A percentile compares a stretch with the other conserved stretches of the same genome.
Evolutionary conservation across 306 rosid species (phyloP).

Genomic region (Gillenia trifoliata): DNA sequence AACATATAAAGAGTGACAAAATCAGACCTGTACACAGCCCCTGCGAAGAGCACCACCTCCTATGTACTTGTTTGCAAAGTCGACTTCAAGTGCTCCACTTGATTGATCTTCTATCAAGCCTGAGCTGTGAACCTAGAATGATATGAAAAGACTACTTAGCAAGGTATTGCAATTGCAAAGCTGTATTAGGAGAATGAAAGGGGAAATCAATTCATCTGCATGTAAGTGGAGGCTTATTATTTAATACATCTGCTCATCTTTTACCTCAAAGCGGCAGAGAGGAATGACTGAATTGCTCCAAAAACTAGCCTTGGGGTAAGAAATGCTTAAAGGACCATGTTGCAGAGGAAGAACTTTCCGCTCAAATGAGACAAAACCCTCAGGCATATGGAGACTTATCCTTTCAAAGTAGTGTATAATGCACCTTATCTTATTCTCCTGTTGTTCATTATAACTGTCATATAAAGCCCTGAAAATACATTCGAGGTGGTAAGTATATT

Average conservation of each 20-base stretch:
- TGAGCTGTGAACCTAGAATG: slow-evolving; percentile 51
- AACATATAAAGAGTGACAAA: neutral
- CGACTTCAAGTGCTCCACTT: slow-evolving; percentile 74
- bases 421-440: slow-evolving; percentile 80
- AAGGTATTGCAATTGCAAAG: neutral
- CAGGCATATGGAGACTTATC: slow-evolving; percentile 60
- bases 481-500: neutral
- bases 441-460: slow-evolving; percentile 47
- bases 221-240: neutral
- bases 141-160: slow-evolving; percentile 14
- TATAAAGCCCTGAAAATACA: slow-evolving; percentile 60
- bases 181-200: neutral
- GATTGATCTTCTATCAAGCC: slow-evolving; percentile 85
- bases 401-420: slow-evolving; percentile 77
- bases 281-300: slow-evolving; percentile 72
- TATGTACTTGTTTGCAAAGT: slow-evolving; percentile 85
- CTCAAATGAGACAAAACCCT: slow-evolving; percentile 77
- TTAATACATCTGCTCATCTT: slow-evolving; percentile 1
- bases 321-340: slow-evolving; percentile 33
- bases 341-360: slow-evolving; percentile 72
- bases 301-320: slow-evolving; percentile 51
- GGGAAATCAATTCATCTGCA: neutral
- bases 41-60: slow-evolving; percentile 87
- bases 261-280: slow-evolving; percentile 74
- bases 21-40: slow-evolving; percentile 84